phyloP scores from a whole-genome alignment of 2,329 filamentous ascomycete species.

The Cercospora sp. region DNA sequence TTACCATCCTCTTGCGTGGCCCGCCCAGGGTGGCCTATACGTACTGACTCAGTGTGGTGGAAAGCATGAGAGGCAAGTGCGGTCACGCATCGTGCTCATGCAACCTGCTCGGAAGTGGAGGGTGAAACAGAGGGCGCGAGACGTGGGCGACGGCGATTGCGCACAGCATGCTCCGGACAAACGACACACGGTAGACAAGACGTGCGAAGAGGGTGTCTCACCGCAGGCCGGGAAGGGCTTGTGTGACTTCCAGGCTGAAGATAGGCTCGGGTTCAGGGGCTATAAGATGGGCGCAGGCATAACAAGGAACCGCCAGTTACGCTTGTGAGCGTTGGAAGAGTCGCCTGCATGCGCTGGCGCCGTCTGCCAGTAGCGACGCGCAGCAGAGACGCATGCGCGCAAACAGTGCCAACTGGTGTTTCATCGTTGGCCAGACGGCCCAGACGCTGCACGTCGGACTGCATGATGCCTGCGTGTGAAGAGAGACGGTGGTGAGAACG shows the following conservation, averaged over 20 bases:
- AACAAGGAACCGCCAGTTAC: conserved; percentile 18
- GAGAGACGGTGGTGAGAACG: neutral
- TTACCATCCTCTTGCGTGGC: conserved; percentile 29
- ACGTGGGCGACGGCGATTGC: conserved; percentile 25
- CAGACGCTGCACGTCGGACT: neutral
- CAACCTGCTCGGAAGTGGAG: conserved; percentile 20
- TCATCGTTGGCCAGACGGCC: conserved; percentile 6
- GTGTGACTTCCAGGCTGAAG: conserved; percentile 27
- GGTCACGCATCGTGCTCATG: conserved; percentile 26
- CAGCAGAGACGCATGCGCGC: conserved; percentile 10
- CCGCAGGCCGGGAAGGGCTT: conserved; percentile 25
- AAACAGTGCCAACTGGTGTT: conserved; percentile 8
- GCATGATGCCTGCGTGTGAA: neutral
- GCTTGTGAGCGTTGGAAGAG: conserved; percentile 20
- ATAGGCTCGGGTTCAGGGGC: conserved; percentile 31
- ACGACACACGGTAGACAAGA: conserved; percentile 18
- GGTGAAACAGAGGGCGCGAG: conserved; percentile 20
- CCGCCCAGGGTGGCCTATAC: conserved; percentile 20
- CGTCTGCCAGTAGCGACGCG: neutral
- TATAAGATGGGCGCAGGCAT: conserved; percentile 20
- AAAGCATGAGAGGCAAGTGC: conserved; percentile 24
- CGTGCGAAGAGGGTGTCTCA: conserved; percentile 27
- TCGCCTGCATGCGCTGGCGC: conserved; percentile 23
- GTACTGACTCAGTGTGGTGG: conserved; percentile 26
- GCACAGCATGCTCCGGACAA: conserved; percentile 20